Conservation (phyloP, 2,329 filamentous ascomycete genomes). For the Pseudogymnoascus pannorum region DNA sequence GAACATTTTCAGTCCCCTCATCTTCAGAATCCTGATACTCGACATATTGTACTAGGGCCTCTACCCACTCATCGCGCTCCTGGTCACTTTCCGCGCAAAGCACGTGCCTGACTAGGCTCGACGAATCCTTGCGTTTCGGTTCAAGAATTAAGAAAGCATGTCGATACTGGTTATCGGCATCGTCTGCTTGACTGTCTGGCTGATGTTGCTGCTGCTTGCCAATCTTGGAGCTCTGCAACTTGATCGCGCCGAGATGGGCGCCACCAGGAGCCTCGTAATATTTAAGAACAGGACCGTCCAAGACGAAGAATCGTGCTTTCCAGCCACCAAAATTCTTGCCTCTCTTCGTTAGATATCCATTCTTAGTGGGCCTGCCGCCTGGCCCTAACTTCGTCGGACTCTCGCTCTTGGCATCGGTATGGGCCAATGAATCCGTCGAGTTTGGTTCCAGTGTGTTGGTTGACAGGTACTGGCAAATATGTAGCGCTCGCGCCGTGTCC, state of each 20-base stretch:
- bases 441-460: constrained; percentile 55
- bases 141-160: constrained; percentile 94
- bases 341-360: constrained; percentile 89
- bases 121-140: constrained; percentile 92
- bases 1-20: constrained; percentile 37
- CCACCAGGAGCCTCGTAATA: constrained; percentile 92
- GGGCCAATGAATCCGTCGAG: constrained; percentile 45
- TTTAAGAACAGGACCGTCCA: constrained; percentile 65
- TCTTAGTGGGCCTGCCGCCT: constrained; percentile 64
- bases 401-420: constrained; percentile 32
- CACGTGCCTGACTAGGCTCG: constrained; percentile 82
- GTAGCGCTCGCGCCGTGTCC: constrained; percentile 66
- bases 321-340: constrained; percentile 99
- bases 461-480: constrained; percentile 85
- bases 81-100: constrained; percentile 90
- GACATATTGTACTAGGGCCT: constrained; percentile 81
- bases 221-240: constrained; percentile 83
- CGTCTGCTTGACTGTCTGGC: constrained; percentile 57
- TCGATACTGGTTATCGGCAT: constrained; percentile 86
- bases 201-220: constrained; percentile 75
- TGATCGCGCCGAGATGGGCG: constrained; percentile 86
- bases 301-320: constrained; percentile 75
- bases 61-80: constrained; percentile 91
- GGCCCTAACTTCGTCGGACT: constrained; percentile 42
- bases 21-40: constrained; percentile 62